Evolutionary conservation across 2,329 filamentous ascomycete species (phyloP), one percentile per base, ranked within the genome.

Genomic region (Colletotrichum incanum): DNA sequence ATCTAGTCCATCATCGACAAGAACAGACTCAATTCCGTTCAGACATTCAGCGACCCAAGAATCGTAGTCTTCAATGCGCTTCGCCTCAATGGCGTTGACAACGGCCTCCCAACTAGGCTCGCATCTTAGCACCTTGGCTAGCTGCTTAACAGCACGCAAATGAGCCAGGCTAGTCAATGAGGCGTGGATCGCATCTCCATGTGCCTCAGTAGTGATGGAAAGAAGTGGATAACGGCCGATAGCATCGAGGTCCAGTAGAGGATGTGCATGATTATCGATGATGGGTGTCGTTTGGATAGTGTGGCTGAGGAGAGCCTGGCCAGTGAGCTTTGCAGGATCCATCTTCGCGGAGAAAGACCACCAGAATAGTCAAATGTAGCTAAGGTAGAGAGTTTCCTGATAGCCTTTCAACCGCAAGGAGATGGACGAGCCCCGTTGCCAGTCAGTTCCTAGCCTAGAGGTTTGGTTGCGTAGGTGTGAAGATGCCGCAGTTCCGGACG

Each of bases 1-100:
- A n/a, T 73, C 73, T 9, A 96, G 82, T 0, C 93, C 92, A 80
- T 96, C 94, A 75, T 96, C 94, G n/a, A 97, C 87, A 1, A 97
- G 85, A 14, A 96, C 85, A 1, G 89, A 90, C 79, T 95, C 91
- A 37, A 94, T 93, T 1, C 93, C 93, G 16, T 89, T 81, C 5
- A 97, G 86, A 76, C 93, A 96, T 73, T 85, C 86, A 55, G 83
- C 85, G 14, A 89, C 85, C 85, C 94, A 90, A 3, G 81, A 86
- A 6, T 90, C 84, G 67, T 89, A 87, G 71, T 88, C 83, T 2
- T 81, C 78, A 16, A 79, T 76, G 26, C 84, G 85, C 70, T 81
- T 81, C 65, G 80, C 79, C 67, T 82, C 78, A 65, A 88, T 81
- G 54, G 76, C 86, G 49, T 80, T 84, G 75, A 82, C 82, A 11